Evolutionary conservation across 140 eudicot species (phyloP).

Genomic region (Bidens hawaiensis): DNA sequence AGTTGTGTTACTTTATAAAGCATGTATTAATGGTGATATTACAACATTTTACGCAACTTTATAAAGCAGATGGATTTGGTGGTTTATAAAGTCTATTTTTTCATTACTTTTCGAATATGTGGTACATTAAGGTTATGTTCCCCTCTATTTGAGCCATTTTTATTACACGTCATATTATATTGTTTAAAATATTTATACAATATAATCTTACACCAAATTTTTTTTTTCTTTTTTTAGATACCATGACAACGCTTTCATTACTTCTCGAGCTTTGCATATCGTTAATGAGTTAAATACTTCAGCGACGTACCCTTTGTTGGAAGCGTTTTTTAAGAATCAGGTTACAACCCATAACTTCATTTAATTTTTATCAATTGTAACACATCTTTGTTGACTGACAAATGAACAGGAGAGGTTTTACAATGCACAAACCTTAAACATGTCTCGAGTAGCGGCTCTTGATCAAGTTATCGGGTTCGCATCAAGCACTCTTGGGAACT

Average conservation of each 20-base stretch:
- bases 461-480: slow-evolving; percentile 41
- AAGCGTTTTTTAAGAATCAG: slow-evolving; percentile 70
- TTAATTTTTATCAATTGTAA: not conserved
- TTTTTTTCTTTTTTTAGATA: slow-evolving; percentile 57
- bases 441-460: slow-evolving; percentile 40
- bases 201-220: not conserved
- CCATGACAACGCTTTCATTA: slow-evolving; percentile 79
- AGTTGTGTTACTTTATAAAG: not conserved
- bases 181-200: no score
- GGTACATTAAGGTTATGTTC: no score
- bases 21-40: slow-evolving; percentile 1
- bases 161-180: no score
- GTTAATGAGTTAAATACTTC: slow-evolving; percentile 57
- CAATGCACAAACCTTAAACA: slow-evolving; percentile 47
- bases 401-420: slow-evolving; percentile 58
- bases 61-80: slow-evolving; percentile 1
- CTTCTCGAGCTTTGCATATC: slow-evolving; percentile 87
- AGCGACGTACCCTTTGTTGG: slow-evolving; percentile 59
- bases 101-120: no score
- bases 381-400: not conserved
- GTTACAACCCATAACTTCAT: slow-evolving; percentile 21
- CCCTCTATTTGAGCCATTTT: no score
- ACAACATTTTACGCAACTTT: slow-evolving; percentile 7
- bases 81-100: not conserved
- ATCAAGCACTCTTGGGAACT: slow-evolving; percentile 37